Evolutionary conservation across 2,329 filamentous ascomycete genomes (phyloP).

Genomic region (Zymoseptoria ardabiliae): DNA sequence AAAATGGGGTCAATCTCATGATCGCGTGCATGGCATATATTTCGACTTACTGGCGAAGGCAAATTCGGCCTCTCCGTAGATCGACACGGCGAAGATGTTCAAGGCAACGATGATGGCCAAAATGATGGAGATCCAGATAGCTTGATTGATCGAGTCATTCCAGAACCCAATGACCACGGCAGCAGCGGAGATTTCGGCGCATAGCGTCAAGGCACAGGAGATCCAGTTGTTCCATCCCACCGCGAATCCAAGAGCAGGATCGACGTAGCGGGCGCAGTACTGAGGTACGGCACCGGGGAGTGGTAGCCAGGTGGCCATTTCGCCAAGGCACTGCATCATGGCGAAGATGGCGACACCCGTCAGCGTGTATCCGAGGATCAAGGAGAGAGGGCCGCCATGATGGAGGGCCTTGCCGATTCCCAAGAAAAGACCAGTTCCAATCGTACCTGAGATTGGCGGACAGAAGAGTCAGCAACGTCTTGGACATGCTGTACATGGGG

Average conservation of each 20-base stretch:
- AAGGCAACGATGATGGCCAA: slow-evolving; percentile 56
- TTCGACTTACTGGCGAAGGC: slow-evolving; percentile 35
- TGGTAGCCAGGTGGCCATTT: slow-evolving; percentile 38
- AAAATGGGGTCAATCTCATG: neutral
- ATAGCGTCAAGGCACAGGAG: slow-evolving; percentile 38
- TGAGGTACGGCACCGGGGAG: slow-evolving; percentile 28
- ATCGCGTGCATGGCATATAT: neutral
- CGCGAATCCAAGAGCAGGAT: slow-evolving; percentile 25
- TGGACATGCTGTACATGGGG: neutral
- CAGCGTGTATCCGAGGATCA: slow-evolving; percentile 30
- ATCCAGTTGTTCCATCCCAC: slow-evolving; percentile 38
- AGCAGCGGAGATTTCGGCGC: slow-evolving; percentile 59
- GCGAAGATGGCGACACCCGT: slow-evolving; percentile 29
- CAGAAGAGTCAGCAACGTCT: neutral
- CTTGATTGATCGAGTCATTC: slow-evolving; percentile 28
- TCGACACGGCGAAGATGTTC: slow-evolving; percentile 49
- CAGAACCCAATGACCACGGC: slow-evolving; percentile 58
- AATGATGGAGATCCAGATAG: slow-evolving; percentile 47
- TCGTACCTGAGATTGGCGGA: slow-evolving; percentile 37
- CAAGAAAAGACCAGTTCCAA: slow-evolving; percentile 27
- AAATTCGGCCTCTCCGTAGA: slow-evolving; percentile 47
- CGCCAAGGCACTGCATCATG: slow-evolving; percentile 38
- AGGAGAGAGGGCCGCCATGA: slow-evolving; percentile 11
- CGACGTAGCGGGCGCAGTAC: slow-evolving; percentile 30
- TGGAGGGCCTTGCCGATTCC: slow-evolving; percentile 13